These are phyloP conservation scores for Aspergillus melleus DNA, from an alignment of 2,329 filamentous ascomycete species.

Conservation along the genomic window DNA sequence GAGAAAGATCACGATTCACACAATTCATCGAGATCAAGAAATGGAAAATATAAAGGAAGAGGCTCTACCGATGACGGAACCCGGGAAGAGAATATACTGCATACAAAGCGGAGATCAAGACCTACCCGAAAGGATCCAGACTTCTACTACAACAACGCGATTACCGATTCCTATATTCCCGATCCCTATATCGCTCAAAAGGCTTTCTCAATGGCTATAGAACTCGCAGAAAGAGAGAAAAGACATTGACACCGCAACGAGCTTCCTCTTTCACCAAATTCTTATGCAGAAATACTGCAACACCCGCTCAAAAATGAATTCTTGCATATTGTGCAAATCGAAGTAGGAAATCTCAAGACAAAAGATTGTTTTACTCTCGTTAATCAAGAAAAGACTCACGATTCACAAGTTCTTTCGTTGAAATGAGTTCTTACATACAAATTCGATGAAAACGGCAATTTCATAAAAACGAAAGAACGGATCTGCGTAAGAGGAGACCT, in stretches of 20 bases:
- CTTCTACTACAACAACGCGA: neutral
- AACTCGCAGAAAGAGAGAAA: neutral
- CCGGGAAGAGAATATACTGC: neutral
- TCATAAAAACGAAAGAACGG: neutral
- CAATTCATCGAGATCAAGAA: neutral
- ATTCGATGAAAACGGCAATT: neutral
- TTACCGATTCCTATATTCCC: too few relatives aligned
- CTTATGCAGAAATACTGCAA: neutral
- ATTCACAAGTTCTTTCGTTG: neutral
- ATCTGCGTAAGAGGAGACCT: neutral
- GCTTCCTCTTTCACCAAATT: neutral
- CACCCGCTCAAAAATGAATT: neutral
- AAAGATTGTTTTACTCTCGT: neutral
- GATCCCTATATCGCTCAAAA: neutral
- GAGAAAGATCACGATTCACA: neutral
- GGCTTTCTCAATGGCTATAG: neutral
- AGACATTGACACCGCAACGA: neutral
- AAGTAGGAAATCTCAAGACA: neutral
- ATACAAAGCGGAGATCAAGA: too few relatives aligned
- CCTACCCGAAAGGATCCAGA: neutral
- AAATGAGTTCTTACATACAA: neutral
- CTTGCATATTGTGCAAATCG: neutral
- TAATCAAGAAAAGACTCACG: neutral
- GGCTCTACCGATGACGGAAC: neutral
- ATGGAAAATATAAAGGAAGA: neutral